A percentile compares a stretch with the other conserved stretches of the same genome.
phyloP scores from a whole-genome alignment of 768 basidiomycete genomes.

The Gloeopeniophorella convolvens region DNA sequence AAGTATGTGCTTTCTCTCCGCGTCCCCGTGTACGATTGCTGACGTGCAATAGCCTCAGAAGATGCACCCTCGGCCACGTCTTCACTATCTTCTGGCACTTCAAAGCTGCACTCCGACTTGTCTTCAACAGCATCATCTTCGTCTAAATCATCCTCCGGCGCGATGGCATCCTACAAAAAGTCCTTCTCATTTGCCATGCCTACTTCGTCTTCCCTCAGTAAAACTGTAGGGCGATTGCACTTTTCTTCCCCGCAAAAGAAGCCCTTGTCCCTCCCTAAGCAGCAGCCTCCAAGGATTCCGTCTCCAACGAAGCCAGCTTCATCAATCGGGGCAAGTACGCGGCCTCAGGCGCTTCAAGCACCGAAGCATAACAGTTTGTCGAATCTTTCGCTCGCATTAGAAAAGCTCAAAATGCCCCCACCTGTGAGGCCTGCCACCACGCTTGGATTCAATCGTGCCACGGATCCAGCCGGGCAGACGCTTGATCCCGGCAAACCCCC shows the following conservation, averaged over 20 bases:
- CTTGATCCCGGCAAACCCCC: constrained; percentile 11
- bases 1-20: constrained; percentile 8
- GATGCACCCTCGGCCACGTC: not conserved
- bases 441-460: constrained; percentile 49
- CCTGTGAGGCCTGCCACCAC: constrained; percentile 64
- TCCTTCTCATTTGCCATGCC: constrained; percentile 20
- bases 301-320: constrained; percentile 16
- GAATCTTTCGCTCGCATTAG: constrained; percentile 59
- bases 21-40: not conserved
- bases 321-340: not conserved
- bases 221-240: constrained; percentile 5
- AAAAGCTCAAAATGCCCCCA: constrained; percentile 61
- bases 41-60: constrained; percentile 1
- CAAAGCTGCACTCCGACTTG: not conserved
- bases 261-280: constrained; percentile 10
- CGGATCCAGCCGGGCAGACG: constrained; percentile 24
- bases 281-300: constrained; percentile 5
- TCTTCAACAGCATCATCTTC: not conserved
- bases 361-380: constrained; percentile 35
- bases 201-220: constrained; percentile 19
- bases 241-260: constrained; percentile 11
- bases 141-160: constrained; percentile 1
- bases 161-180: constrained; percentile 11
- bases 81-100: not conserved
- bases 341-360: constrained; percentile 18